A percentile compares a stretch with the other conserved stretches of the same genome.
Evolutionary conservation across 495 filamentous ascomycete species (phyloP).

Genomic region (Hypoxylon cercidicola): DNA sequence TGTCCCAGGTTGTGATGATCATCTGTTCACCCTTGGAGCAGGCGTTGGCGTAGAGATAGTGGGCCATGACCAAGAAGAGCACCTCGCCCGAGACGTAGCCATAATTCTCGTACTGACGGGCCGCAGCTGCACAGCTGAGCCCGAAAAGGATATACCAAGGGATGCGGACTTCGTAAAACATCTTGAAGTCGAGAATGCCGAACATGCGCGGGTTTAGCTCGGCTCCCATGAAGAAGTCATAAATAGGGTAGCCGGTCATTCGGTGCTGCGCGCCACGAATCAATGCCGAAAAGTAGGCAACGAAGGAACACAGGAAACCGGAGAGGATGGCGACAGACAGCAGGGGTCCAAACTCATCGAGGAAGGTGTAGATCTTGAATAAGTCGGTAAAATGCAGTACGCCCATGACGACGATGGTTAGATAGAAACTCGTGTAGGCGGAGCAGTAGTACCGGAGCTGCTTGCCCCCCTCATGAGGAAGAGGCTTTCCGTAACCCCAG

Average conservation of each 20-base stretch:
- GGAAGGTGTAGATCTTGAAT: conserved; percentile 91
- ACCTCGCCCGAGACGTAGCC: conserved; percentile 94
- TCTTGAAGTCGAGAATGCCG: conserved; percentile 94
- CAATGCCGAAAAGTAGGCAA: conserved; percentile 87
- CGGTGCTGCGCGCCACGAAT: conserved; percentile 83
- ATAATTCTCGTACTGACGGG: conserved; percentile 87
- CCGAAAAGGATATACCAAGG: conserved; percentile 96
- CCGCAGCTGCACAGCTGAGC: conserved; percentile 77
- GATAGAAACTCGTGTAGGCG: conserved; percentile 85
- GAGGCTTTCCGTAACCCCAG: conserved; percentile 82
- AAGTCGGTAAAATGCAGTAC: conserved; percentile 80
- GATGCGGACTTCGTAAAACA: conserved; percentile 98
- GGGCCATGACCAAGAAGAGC: conserved; percentile 87
- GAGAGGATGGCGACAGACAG: conserved; percentile 91
- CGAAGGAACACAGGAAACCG: conserved; percentile 79
- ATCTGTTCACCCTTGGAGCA: conserved; percentile 95
- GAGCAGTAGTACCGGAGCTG: conserved; percentile 95
- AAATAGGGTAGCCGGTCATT: conserved; percentile 91
- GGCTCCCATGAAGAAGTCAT: conserved; percentile 99
- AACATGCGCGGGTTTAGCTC: conserved; percentile 97
- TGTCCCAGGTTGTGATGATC: conserved; percentile 95
- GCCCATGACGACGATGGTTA: conserved; percentile 74
- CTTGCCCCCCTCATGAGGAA: conserved; percentile 81
- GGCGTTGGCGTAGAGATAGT: conserved; percentile 96
- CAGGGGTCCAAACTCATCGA: conserved; percentile 94